Evolutionary conservation across 1,139 yeast species (phyloP), one percentile per base, ranked within the genome.

Genomic region (Torulaspora globosa): DNA sequence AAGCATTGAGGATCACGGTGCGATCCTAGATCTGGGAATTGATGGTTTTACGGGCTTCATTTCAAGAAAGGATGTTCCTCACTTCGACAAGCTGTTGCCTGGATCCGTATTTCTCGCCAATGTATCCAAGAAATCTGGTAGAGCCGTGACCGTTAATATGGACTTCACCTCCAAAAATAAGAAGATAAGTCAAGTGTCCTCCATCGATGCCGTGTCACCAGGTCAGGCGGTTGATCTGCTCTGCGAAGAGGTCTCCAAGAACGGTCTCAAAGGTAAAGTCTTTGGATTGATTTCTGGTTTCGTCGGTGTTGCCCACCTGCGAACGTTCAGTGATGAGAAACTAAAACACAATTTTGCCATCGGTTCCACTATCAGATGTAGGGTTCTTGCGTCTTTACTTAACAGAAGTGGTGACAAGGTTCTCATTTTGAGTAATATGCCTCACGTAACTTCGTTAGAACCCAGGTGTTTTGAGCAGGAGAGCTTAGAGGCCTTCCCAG

Each of bases 1-100:
- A 49, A 84, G 95, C 43, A 69, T 87, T 19, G 97, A 92, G 72
- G 98, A 92, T 61, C 96, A 87, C 62, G 98, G 98, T 67, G 75
- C 82, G 12, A 78, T 87, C 48, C 69, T 90, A 43, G 84, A 82
- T 57, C 67, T 85, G 24, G 97, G 97, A 19, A 69, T 74, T 44
- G 67, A 72, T 11, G 70, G 67, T 8, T 50, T 75, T 12, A 68
- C 79, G 16, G 97, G 95, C 0, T 92, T 92, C 67, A 72, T 92
- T 48, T 78, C 95, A 2, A 81, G 80, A 58, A 84, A 82, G 57
- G 90, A 83, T 51, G 66, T 73, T 32, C 60, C 64, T 33, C 57
- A 63, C 7, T 53, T 66, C 9, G 63, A 62, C 6, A 39, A 58
- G 1, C 50, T 68, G 36, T 48, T 53, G 7, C 62, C 67, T 3